These are phyloP conservation scores for Helminthosporium solani DNA, from an alignment of 2,329 filamentous ascomycete genomes.

Conservation along the genomic window DNA sequence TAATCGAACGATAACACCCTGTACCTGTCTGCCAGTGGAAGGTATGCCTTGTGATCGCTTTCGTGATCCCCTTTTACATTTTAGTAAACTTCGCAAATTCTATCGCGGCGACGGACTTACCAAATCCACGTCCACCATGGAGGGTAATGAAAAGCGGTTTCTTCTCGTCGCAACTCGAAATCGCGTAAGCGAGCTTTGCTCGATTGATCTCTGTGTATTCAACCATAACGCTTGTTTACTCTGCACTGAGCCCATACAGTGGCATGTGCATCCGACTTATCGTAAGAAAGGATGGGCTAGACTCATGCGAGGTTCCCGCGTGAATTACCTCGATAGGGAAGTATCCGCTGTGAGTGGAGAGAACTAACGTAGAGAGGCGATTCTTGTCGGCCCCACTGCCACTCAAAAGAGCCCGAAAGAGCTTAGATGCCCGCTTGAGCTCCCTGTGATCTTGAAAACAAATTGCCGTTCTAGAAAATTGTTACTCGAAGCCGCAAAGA, in stretches of 20 bases:
- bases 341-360: background rate
- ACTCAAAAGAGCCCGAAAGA: background rate
- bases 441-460: background rate
- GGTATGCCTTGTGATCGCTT: conserved; percentile 39
- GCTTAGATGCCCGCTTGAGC: background rate
- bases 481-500: background rate
- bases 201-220: conserved; percentile 22
- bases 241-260: background rate
- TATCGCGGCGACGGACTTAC: conserved; percentile 11
- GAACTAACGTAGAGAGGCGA: background rate
- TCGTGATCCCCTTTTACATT: conserved; percentile 32
- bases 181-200: conserved; percentile 36
- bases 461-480: background rate
- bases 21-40: conserved; percentile 26
- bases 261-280: too few species aligned
- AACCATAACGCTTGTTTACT: background rate
- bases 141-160: conserved; percentile 42
- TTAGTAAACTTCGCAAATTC: background rate
- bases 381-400: conserved; percentile 1
- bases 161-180: conserved; percentile 27
- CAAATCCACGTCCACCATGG: conserved; percentile 43
- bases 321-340: background rate
- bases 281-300: too few species aligned
- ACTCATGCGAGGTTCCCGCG: background rate
- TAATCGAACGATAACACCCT: conserved; percentile 43